Percentiles rank a stretch among this genome's conserved stretches.
These are phyloP conservation scores for Schoenoplectus tabernaemontani DNA, from an alignment of 202 grass and related monocot genomes.

Conservation along the genomic window DNA sequence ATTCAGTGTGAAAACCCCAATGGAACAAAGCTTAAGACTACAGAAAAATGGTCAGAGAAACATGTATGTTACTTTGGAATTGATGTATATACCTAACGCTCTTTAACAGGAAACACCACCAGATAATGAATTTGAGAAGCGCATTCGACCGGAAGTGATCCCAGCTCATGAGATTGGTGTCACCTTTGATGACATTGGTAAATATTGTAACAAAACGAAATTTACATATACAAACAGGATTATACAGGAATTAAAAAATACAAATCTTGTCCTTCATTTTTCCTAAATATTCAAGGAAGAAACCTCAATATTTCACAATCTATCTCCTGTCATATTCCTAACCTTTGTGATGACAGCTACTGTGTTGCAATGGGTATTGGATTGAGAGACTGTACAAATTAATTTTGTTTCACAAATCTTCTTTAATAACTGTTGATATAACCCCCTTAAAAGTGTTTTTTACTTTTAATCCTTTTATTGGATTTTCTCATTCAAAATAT, in stretches of 20 bases:
- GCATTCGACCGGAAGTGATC: conserved; percentile 90
- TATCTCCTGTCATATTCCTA: not conserved
- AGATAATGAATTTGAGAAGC: conserved; percentile 98
- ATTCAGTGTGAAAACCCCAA: not conserved
- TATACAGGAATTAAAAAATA: not conserved
- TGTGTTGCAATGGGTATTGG: not conserved
- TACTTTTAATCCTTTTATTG: conserved; percentile 1
- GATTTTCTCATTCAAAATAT: not conserved
- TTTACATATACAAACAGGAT: not conserved
- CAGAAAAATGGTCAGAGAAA: not conserved
- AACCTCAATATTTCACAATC: not conserved
- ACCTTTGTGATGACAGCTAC: not conserved
- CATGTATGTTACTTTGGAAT: not conserved
- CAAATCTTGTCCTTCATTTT: not conserved
- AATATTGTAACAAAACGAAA: not conserved
- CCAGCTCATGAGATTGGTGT: conserved; percentile 84
- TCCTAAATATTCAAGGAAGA: not conserved
- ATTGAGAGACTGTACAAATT: not conserved
- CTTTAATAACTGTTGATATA: not conserved
- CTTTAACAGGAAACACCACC: conserved; percentile 62
- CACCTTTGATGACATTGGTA: conserved; percentile 87
- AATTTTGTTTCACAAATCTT: not conserved
- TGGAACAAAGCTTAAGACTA: not conserved
- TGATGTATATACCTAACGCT: not conserved
- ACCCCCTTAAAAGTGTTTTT: not conserved